phyloP scores from a whole-genome alignment of 2,329 filamentous ascomycete genomes.

The Helotiales sp. region DNA sequence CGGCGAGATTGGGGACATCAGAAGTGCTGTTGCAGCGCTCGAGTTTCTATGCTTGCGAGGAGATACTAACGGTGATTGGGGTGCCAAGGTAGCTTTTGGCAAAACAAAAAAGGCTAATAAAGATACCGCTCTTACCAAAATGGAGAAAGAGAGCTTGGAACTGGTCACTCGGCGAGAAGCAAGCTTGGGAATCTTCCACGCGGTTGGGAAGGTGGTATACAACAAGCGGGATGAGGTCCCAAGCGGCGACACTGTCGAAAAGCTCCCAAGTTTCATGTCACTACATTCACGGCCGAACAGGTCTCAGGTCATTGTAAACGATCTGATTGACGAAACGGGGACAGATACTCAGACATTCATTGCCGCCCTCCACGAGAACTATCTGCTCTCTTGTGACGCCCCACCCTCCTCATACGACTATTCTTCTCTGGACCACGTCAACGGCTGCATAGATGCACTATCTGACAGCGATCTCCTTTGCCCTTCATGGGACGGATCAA shows the following conservation, averaged over 20 bases:
- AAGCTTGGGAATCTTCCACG: constrained; percentile 92
- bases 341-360: constrained; percentile 91
- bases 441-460: constrained; percentile 81
- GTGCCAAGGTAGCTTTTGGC: constrained; percentile 66
- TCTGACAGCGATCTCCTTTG: constrained; percentile 87
- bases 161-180: constrained; percentile 84
- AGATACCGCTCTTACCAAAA: constrained; percentile 65
- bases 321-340: constrained; percentile 87
- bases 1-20: constrained; percentile 85
- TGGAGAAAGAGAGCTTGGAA: constrained; percentile 77
- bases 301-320: constrained; percentile 68
- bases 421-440: constrained; percentile 74
- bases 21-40: constrained; percentile 87
- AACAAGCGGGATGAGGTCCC: constrained; percentile 76
- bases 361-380: constrained; percentile 91
- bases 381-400: constrained; percentile 76
- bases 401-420: constrained; percentile 49
- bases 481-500: constrained; percentile 68
- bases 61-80: constrained; percentile 73
- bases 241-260: constrained; percentile 47
- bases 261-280: constrained; percentile 59
- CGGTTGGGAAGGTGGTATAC: constrained; percentile 92
- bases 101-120: constrained; percentile 65
- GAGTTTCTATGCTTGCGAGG: constrained; percentile 89
- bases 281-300: constrained; percentile 58